These are phyloP conservation scores for Annulohypoxylon moriforme DNA, from an alignment of 495 filamentous ascomycete genomes.

Conservation along the genomic window DNA sequence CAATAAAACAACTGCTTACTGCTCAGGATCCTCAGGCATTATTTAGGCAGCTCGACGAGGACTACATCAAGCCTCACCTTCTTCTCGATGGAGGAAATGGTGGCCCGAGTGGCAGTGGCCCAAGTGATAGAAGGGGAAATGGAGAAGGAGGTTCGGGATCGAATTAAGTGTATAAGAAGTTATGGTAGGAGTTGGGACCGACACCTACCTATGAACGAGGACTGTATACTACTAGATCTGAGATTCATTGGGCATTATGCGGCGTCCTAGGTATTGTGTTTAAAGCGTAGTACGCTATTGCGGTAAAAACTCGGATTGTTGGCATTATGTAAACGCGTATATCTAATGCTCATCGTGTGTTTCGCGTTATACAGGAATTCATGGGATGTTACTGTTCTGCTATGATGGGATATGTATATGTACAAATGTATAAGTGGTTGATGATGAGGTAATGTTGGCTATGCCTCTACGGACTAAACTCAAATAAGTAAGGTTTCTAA, in stretches of 20 bases:
- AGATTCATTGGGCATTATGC: slow-evolving; percentile 22
- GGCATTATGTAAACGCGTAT: not conserved
- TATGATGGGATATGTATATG: not conserved
- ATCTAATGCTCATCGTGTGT: not conserved
- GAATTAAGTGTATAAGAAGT: slow-evolving; percentile 7
- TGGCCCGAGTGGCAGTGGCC: slow-evolving; percentile 29
- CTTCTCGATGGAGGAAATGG: slow-evolving; percentile 73
- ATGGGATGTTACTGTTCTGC: not conserved
- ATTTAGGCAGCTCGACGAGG: slow-evolving; percentile 95
- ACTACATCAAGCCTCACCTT: slow-evolving; percentile 94
- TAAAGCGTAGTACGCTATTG: not conserved
- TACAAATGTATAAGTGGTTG: not conserved
- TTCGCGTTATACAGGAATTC: not conserved
- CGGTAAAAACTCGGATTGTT: slow-evolving; percentile 1
- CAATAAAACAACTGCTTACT: slow-evolving; percentile 72
- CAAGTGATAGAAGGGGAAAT: slow-evolving; percentile 35
- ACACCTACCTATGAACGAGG: slow-evolving; percentile 14
- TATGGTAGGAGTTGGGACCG: slow-evolving; percentile 3
- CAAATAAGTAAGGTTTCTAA: slow-evolving; percentile 11
- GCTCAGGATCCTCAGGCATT: slow-evolving; percentile 89
- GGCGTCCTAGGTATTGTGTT: slow-evolving; percentile 23
- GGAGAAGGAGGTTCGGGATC: slow-evolving; percentile 42
- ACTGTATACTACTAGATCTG: slow-evolving; percentile 19
- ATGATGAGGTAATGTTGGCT: slow-evolving; percentile 14
- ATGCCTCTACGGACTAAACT: slow-evolving; percentile 5